Evolutionary conservation across 179 eudicot species (phyloP), one percentile per base, ranked within the genome.

Genomic region (Actinidia polygama): DNA sequence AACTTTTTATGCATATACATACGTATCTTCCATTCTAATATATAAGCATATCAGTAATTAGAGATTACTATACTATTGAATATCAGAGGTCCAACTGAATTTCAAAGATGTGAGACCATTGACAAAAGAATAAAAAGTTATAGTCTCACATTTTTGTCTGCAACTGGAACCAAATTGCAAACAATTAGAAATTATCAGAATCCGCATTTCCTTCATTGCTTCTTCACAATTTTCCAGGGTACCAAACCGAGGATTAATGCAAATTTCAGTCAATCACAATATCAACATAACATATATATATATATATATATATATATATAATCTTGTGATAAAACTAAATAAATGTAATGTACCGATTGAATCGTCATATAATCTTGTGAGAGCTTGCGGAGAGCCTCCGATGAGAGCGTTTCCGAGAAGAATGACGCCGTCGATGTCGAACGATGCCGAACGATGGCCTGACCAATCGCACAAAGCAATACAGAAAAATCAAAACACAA

Each of bases 351-450:
- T 80, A 84, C 86, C 40, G 85, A 87, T 85, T 16, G 84, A 78
- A 36, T 82, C 79, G 51, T 81, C 15, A 73, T 90, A 92, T 46
- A 92, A 76, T 71, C 85, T 85, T 19, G 46, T 49, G 75, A 92
- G 94, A 84, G 95, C 94, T 19, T 55, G 58, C 9, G 85, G 85
- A 68, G 96, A 90, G 44, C 92, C 93, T 51, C 92, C 94, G 23
- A 91, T 92, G 70, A 92, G 91, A 77, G 90, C 36, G 40, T 83
- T 80, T 23, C 94, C 96, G 6, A 93, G 96, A 16, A 92, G 84
- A 81, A 92, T 85, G 26, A 92, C 96, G 53, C 96, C 96, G 81
- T 92, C 96, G 14, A 92, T 92, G 53, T 92, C 96, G 75, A 92
- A 91, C 96, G 67, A 91, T 89, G 47, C 94, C 96, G 79, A 91